Percentiles rank a stretch among this genome's conserved stretches.
Conservation (phyloP, 2,329 filamentous ascomycete genomes). For the Diaporthe capsici region DNA sequence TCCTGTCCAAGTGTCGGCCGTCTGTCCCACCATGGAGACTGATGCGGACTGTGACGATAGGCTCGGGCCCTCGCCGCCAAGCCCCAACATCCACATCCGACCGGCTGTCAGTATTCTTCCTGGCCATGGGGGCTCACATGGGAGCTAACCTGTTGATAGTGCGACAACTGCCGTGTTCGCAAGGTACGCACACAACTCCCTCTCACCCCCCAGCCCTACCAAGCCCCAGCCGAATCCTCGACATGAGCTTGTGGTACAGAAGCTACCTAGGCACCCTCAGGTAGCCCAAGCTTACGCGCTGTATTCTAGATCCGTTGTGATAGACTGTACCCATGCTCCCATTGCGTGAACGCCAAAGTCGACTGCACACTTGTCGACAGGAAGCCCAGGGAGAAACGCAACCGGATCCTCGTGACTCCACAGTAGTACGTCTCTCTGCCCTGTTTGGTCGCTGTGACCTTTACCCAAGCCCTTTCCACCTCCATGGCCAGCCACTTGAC, state of each 20-base stretch:
- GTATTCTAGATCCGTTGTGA: neutral
- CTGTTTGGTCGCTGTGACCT: no score
- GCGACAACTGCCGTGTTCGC: neutral
- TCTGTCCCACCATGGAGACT: neutral
- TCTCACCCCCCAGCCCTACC: neutral
- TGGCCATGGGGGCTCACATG: neutral
- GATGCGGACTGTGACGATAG: neutral
- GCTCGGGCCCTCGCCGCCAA: neutral
- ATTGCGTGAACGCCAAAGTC: neutral
- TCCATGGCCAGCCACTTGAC: neutral
- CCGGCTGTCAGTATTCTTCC: neutral
- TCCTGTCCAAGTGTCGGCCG: neutral
- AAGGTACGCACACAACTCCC: neutral
- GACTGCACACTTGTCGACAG: neutral
- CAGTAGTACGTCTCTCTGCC: neutral
- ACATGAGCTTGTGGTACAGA: neutral
- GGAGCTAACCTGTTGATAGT: neutral
- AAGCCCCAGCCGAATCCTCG: neutral
- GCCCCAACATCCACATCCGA: constrained; percentile 1
- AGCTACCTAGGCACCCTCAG: neutral
- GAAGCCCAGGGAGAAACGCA: neutral
- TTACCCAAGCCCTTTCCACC: no score
- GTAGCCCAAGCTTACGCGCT: neutral
- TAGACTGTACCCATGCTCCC: neutral
- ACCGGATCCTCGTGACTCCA: neutral